Base-by-base conservation (phyloP, 768 basidiomycete genomes). In the Mycena olivaceomarginata region DNA sequence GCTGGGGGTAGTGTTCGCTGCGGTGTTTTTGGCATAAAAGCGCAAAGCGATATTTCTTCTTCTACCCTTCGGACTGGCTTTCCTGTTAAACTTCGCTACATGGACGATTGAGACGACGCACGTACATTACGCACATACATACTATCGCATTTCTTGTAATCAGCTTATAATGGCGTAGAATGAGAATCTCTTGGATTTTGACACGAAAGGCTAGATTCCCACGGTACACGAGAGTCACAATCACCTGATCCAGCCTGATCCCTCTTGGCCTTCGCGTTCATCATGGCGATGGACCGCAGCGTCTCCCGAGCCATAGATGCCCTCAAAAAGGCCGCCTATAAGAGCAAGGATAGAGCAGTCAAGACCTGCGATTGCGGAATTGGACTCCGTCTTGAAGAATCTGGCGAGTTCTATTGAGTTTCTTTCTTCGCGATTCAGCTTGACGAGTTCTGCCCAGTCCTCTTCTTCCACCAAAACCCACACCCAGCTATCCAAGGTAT, bases 1-100 rank as follows among this genome's bases (percentile, higher is more conserved):
- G 59, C 39, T 80, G 18, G 81, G 80, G 20, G 78, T 80, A 16
- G 63, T 78, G 31, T 80, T 82, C 57, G 75, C 78, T 15, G 81
- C 63, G 20, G 70, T 82, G 41, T 80, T 82, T 70, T 64, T 83
- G 37, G 74, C 80, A 18, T 83, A 74, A 77, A 31, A 57, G 25
- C 11, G 43, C 3, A 45, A 25, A 16, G 48, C 18, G 15, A 15
- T 46, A 1, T 6, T 13, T 63, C 3, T 63, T 53, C 18, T 40
- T 22, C 11, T 46, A 5, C 57, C 46, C 31, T 20, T n/a, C 51
- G 6, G 51, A 39, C 40, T 31, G 11, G 4, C 22, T 7, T 65
- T 53, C 53, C 13, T 6, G n/a, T n/a, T 57, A 15, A 11, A 57
- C 18, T 57, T 31, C 56, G 56, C 56, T 31, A 15, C 56, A 57